A percentile compares a stretch with the other conserved stretches of the same genome.
These are phyloP conservation scores for Vitrella brassicaformis DNA, from an alignment of 73 alveolate genomes.

Conservation along the genomic window DNA sequence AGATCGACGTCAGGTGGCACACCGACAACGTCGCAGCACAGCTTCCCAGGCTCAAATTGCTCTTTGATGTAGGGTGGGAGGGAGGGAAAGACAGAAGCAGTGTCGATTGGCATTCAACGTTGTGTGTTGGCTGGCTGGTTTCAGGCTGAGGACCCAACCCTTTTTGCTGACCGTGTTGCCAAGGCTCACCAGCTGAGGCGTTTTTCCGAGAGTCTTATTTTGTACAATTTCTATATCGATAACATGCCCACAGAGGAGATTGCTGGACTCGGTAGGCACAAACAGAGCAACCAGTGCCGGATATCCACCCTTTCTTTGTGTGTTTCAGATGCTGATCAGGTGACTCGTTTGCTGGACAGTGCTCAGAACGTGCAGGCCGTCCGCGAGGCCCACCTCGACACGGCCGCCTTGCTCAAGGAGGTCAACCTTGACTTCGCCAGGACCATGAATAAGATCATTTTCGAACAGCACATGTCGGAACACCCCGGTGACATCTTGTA, in stretches of 20 bases:
- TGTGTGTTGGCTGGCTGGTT: not conserved
- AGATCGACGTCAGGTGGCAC: constrained; percentile 70
- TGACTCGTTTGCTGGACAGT: not conserved
- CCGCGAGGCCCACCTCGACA: no score
- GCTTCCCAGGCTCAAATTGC: constrained; percentile 44
- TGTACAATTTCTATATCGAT: constrained; percentile 28
- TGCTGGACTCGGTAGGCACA: not conserved
- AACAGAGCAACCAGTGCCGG: not conserved
- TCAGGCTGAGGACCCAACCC: constrained; percentile 81
- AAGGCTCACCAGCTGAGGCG: constrained; percentile 75
- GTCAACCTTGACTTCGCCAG: constrained; percentile 65
- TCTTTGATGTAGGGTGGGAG: constrained; percentile 19
- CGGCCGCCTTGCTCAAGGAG: constrained; percentile 46
- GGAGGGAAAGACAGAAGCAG: constrained; percentile 14
- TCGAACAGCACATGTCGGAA: constrained; percentile 44
- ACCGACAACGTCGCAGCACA: constrained; percentile 44
- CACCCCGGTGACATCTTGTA: not conserved
- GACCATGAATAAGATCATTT: constrained; percentile 63
- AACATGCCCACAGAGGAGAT: constrained; percentile 38
- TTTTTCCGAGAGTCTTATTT: constrained; percentile 76
- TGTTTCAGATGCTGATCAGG: not conserved
- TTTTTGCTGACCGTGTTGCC: constrained; percentile 77
- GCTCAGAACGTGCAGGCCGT: constrained; percentile 17
- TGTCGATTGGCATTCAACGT: constrained; percentile 9
- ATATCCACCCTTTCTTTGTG: not conserved